phyloP scores from a whole-genome alignment of 2,329 filamentous ascomycete genomes.

The Epicoccum sorghinum region DNA sequence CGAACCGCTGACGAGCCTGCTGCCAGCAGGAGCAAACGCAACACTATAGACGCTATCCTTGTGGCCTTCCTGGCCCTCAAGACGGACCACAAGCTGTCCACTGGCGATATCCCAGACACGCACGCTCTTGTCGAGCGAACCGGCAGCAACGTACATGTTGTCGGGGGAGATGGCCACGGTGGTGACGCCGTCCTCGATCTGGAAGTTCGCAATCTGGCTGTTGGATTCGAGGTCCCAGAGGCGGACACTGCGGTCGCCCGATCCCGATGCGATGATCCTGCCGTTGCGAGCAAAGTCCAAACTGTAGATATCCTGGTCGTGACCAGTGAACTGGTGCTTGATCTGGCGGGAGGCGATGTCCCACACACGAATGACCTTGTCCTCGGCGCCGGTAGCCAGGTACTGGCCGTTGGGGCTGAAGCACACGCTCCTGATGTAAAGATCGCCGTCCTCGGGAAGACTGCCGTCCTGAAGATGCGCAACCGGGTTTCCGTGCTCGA shows the following conservation, averaged over 20 bases:
- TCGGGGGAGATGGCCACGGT: slow-evolving; percentile 97
- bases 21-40: slow-evolving; percentile 91
- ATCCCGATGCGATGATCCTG: slow-evolving; percentile 92
- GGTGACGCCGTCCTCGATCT: slow-evolving; percentile 95
- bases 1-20: slow-evolving; percentile 91
- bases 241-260: slow-evolving; percentile 90
- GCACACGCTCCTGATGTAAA: slow-evolving; percentile 97
- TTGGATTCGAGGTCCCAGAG: slow-evolving; percentile 94
- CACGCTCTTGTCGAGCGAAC: slow-evolving; percentile 96
- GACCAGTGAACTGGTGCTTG: slow-evolving; percentile 90
- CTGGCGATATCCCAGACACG: slow-evolving; percentile 92
- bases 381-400: slow-evolving; percentile 93
- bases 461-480: slow-evolving; percentile 88
- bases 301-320: slow-evolving; percentile 98
- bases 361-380: slow-evolving; percentile 97
- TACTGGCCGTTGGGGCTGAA: slow-evolving; percentile 97
- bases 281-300: slow-evolving; percentile 94
- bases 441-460: slow-evolving; percentile 84
- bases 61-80: slow-evolving; percentile 92
- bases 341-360: slow-evolving; percentile 85
- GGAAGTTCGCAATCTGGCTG: slow-evolving; percentile 80
- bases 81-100: slow-evolving; percentile 85
- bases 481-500: slow-evolving; percentile 82
- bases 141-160: slow-evolving; percentile 90
- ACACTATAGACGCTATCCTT: slow-evolving; percentile 97